A percentile compares a stretch with the other conserved stretches of the same genome.
These are phyloP conservation scores for Xylaria palmicola DNA, from an alignment of 495 filamentous ascomycete genomes.

Conservation along the genomic window DNA sequence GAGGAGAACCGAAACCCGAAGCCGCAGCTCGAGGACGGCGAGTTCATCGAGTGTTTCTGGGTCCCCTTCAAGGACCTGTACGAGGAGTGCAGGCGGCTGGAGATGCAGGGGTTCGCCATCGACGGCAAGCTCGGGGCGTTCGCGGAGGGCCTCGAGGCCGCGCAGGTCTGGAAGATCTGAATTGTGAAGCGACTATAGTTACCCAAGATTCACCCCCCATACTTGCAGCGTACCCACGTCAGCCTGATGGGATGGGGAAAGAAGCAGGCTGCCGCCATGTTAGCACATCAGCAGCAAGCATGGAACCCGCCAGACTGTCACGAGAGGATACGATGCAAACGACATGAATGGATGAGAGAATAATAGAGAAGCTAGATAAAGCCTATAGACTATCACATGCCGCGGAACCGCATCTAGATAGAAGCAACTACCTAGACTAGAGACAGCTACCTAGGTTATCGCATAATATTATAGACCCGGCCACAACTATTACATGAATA, in stretches of 20 bases:
- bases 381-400: neutral
- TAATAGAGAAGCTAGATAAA: neutral
- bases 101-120: slow-evolving; percentile 65
- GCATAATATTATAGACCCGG: no score
- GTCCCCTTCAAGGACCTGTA: slow-evolving; percentile 60
- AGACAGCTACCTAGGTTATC: neutral
- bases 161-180: slow-evolving; percentile 48
- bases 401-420: neutral
- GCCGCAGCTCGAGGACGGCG: slow-evolving; percentile 69
- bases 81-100: slow-evolving; percentile 54
- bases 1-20: slow-evolving; percentile 60
- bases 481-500: neutral
- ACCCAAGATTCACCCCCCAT: no score
- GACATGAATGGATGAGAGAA: neutral
- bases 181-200: no score
- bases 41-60: slow-evolving; percentile 74
- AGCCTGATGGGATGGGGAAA: neutral
- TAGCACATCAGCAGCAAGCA: neutral
- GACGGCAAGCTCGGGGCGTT: slow-evolving; percentile 72
- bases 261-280: neutral
- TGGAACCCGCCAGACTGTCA: neutral
- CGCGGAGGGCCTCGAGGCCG: slow-evolving; percentile 70
- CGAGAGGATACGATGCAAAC: neutral
- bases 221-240: no score
- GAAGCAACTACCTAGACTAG: slow-evolving; percentile 3